Base-by-base conservation (phyloP, 2,329 filamentous ascomycete genomes). In the Aureobasidium sp. region DNA sequence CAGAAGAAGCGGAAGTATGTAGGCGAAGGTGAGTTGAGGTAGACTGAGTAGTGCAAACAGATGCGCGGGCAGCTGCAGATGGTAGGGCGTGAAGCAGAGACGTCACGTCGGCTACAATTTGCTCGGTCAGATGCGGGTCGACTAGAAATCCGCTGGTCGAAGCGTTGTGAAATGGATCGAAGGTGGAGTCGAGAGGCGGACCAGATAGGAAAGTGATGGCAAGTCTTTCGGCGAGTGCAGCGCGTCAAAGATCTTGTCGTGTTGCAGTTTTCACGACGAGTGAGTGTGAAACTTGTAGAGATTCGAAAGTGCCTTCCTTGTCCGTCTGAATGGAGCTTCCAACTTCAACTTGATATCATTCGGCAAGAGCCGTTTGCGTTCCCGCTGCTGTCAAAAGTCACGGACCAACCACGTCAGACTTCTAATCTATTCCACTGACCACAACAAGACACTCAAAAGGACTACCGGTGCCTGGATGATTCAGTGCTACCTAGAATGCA, bases 211-310 rank as follows among this genome's bases (percentile, higher is more conserved):
- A 59, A 34, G 14, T 34, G 42, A 59, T 7, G 36, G 17, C 25
- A 45, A 20, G 5, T 25, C 22, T 29, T 47, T 25, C 14, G 12
- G 52, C 48, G 48, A 42, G 60, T 56, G 60, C 60, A 62, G 60
- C 60, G 60, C 60, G 48, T 55, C 15, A 42, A 27, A 62, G 42
- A 55, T 55, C 44, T 15, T 20, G 57, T 60, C 36, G 57, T 51
- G 34, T 49, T 42, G 56, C 36, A 14, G 6, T 14, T 11, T 36
- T 49, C 29, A 42, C 55, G 41, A 57, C 39, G 57, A 17, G 44
- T 17, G 45, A 4, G 22, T 41, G 31, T 58, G 55, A 58, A 25
- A 45, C 39, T 22, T 27, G 12, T 11, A 29, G 25, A 57, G 49
- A 14, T 53, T 20, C 31, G n/a, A 22, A 17, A 53, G 22, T 48